phyloP scores from a whole-genome alignment of 1,284 basidiomycete species.

The Polyporus tsugae region DNA sequence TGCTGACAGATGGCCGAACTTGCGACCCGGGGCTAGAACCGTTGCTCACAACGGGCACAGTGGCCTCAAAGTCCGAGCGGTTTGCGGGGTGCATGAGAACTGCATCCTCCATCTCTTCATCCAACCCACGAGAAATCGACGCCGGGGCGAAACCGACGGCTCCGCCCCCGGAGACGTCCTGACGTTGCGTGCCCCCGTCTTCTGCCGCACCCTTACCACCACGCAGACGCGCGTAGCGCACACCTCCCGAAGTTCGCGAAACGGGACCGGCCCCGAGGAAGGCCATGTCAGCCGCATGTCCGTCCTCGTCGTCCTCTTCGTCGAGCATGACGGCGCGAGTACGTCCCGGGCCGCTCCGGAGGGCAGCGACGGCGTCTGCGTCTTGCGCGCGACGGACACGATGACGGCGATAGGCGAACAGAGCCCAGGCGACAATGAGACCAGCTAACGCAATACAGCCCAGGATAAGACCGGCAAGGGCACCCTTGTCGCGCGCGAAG shows the following conservation, averaged over 20 bases:
- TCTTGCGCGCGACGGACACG: slow-evolving; percentile 30
- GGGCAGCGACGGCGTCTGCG: slow-evolving; percentile 31
- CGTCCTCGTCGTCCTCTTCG: slow-evolving; percentile 32
- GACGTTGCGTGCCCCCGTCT: slow-evolving; percentile 13
- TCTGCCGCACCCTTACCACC: slow-evolving; percentile 27
- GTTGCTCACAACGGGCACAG: neutral
- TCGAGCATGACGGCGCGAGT: slow-evolving; percentile 29
- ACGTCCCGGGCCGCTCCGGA: slow-evolving; percentile 18
- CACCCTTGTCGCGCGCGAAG: slow-evolving; percentile 38
- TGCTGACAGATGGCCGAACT: slow-evolving; percentile 5
- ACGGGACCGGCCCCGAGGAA: slow-evolving; percentile 28
- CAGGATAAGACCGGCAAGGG: slow-evolving; percentile 40
- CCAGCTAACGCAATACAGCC: slow-evolving; percentile 37
- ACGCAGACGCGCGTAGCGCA: slow-evolving; percentile 27
- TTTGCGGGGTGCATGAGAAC: slow-evolving; percentile 32
- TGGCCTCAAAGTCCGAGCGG: slow-evolving; percentile 26
- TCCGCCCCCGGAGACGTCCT: slow-evolving; percentile 21
- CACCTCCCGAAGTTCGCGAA: slow-evolving; percentile 17
- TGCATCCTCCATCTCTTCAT: slow-evolving; percentile 23
- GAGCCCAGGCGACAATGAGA: slow-evolving; percentile 31
- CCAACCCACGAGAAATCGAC: slow-evolving; percentile 18
- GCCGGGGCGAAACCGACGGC: slow-evolving; percentile 13
- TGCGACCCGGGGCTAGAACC: neutral
- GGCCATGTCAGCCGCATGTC: slow-evolving; percentile 12
- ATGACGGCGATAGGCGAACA: slow-evolving; percentile 37